A percentile compares a stretch with the other conserved stretches of the same genome.
These are phyloP conservation scores for Isoetes taiwanensis DNA, from an alignment of 75 land plant genomes.

Conservation along the genomic window DNA sequence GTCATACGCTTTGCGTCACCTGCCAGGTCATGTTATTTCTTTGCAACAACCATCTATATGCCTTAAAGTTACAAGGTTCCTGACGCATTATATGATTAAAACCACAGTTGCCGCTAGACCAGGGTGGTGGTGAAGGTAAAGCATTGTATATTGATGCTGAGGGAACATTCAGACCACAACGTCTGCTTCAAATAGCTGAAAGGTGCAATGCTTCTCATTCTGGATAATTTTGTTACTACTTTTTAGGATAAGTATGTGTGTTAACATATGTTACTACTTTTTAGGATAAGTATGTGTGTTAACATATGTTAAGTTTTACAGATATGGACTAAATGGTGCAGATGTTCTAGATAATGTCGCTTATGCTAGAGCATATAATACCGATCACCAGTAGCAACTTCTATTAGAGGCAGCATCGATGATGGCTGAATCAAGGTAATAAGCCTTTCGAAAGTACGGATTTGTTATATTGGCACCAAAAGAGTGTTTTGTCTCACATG, in stretches of 20 bases:
- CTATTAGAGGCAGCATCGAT: constrained; percentile 90
- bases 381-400: constrained; percentile 82
- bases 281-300: background rate
- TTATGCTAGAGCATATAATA: constrained; percentile 93
- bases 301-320: constrained; percentile 7
- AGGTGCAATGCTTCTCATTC: constrained; percentile 28
- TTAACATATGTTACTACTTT: too few relatives aligned
- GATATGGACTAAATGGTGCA: constrained; percentile 74
- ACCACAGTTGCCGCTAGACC: constrained; percentile 86
- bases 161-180: constrained; percentile 83
- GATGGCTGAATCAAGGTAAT: constrained; percentile 92
- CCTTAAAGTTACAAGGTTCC: too few relatives aligned
- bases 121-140: constrained; percentile 95
- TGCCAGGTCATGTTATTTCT: constrained; percentile 55
- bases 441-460: too few relatives aligned
- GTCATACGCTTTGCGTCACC: constrained; percentile 86
- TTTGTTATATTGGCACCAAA: too few relatives aligned
- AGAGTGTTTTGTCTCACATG: too few relatives aligned
- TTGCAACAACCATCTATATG: too few relatives aligned
- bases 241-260: too few relatives aligned
- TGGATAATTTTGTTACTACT: too few relatives aligned
- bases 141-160: constrained; percentile 94
- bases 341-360: constrained; percentile 95
- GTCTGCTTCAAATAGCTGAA: constrained; percentile 80
- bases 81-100: too few relatives aligned